Evolutionary conservation across 352 stramenopile genomes (phyloP), one percentile per base, ranked within the genome.

Genomic region (Pelagophyceae sp.): DNA sequence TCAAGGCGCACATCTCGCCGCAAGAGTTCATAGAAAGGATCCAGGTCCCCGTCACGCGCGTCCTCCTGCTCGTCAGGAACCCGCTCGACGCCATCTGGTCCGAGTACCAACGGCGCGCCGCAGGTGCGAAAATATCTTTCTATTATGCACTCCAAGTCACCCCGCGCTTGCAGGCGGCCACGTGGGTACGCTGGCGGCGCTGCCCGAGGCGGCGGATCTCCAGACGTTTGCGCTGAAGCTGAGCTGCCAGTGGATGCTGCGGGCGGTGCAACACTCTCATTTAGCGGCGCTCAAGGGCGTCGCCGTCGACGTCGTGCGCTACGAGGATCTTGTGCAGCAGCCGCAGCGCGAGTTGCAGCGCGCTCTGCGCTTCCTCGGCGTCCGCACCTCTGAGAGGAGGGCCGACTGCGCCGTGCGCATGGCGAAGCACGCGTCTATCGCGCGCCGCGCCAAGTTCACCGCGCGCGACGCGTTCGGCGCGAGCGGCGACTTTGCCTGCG

Each of bases 21-120:
- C 19, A 1, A 0, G 35, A 77, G n/a, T 80, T 58, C 75, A 35
- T 83, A 11, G 45, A 23, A 11, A 54, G 23, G 23, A 0, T 50
- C 54, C 25, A 45, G 19, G 72, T 78, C 27, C 1, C 71, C 17
- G 67, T 31, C 5, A n/a, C 33, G 23, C 17, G 45, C 11, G 35
- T 74, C 32, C 19, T 83, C 35, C 54, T 83, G 25, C 20, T 83
- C 17, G 11, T 83, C 37, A 50, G 80, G 5, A 60, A 82, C 75
- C 80, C 80, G 27, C 82, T 83, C 60, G 75, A 83, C 63, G 77
- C 76, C 1, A 80, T 83, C 23, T 78, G 78, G 37, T 58, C 60
- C 70, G 80, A 83, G 61, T 83, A 63, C 45, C 32, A 83, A 11
- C 77, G 80, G 25, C 38, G 69, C 61, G 23, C 72, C 19, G 51